phyloP scores from a whole-genome alignment of 2,329 filamentous ascomycete species.

The Beauveria rudraprayagi region DNA sequence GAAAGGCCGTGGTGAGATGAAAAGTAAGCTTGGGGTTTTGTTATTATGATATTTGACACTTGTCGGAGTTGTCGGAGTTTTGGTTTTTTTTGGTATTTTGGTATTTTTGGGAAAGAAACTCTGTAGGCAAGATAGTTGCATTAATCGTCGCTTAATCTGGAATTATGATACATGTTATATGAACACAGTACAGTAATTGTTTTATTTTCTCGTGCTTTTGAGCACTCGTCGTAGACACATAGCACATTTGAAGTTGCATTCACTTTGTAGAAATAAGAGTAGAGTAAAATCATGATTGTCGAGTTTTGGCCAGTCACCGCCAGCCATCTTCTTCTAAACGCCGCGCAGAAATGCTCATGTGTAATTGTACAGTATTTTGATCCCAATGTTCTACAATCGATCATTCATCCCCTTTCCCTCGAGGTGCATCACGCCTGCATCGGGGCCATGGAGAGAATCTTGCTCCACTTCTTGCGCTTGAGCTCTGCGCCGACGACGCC shows the following conservation, averaged over 20 bases:
- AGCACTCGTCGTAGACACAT: background rate
- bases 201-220: background rate
- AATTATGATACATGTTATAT: background rate
- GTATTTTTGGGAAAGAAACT: too few species aligned
- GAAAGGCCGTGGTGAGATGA: background rate
- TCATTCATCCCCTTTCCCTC: background rate
- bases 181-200: background rate
- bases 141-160: background rate
- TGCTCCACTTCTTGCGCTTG: slow-evolving; percentile 91
- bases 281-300: slow-evolving; percentile 5
- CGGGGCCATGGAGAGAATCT: slow-evolving; percentile 92
- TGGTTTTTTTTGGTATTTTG: too few species aligned
- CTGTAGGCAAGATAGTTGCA: background rate
- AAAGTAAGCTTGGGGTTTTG: background rate
- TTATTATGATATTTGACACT: background rate
- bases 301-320: background rate
- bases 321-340: slow-evolving; percentile 21
- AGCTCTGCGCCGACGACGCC: slow-evolving; percentile 87
- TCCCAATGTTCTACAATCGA: too few species aligned
- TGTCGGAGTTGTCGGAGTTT: background rate
- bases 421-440: slow-evolving; percentile 42
- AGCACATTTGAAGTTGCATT: background rate
- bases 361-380: slow-evolving; percentile 20
- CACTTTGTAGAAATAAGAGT: background rate
- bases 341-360: slow-evolving; percentile 25